These are phyloP conservation scores for Glaciozyma martinii DNA, from an alignment of 768 basidiomycete genomes.

Conservation along the genomic window DNA sequence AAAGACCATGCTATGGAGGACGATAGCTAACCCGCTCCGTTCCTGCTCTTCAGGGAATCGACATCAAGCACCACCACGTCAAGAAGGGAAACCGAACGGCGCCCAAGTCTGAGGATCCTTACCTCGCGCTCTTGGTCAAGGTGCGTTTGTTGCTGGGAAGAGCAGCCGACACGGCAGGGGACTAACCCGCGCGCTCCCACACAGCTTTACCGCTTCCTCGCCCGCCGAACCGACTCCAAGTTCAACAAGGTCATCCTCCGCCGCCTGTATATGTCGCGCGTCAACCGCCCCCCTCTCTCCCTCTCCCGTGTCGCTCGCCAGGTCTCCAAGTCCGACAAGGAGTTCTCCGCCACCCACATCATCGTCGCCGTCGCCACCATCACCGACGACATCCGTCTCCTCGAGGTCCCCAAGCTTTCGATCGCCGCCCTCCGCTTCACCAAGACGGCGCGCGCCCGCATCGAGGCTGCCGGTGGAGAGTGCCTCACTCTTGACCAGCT, in stretches of 20 bases:
- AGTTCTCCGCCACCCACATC: slow-evolving; percentile 58
- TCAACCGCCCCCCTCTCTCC: slow-evolving; percentile 93
- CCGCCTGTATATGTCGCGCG: slow-evolving; percentile 92
- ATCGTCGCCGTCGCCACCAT: slow-evolving; percentile 84
- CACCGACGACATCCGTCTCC: slow-evolving; percentile 87
- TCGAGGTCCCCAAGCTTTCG: slow-evolving; percentile 76
- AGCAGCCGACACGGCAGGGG: background rate
- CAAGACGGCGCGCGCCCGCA: slow-evolving; percentile 81
- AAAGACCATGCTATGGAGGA: no score
- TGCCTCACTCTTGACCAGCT: slow-evolving; percentile 91
- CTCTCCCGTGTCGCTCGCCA: slow-evolving; percentile 72
- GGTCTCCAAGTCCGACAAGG: slow-evolving; percentile 41
- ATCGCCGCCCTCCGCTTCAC: slow-evolving; percentile 95
- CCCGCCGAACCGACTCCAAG: slow-evolving; percentile 84
- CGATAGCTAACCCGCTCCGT: background rate
- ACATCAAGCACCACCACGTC: slow-evolving; percentile 94
- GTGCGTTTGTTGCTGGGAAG: slow-evolving; percentile 44
- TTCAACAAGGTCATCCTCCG: slow-evolving; percentile 98
- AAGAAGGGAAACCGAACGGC: slow-evolving; percentile 91
- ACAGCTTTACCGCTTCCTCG: slow-evolving; percentile 97
- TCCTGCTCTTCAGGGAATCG: slow-evolving; percentile 28
- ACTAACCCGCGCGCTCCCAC: background rate
- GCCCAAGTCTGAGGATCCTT: slow-evolving; percentile 98
- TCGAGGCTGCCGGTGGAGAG: slow-evolving; percentile 92
- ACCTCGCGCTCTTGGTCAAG: slow-evolving; percentile 96